Evolutionary conservation across 2,329 filamentous ascomycete genomes (phyloP).

Genomic region (Dactylella cylindrospora): DNA sequence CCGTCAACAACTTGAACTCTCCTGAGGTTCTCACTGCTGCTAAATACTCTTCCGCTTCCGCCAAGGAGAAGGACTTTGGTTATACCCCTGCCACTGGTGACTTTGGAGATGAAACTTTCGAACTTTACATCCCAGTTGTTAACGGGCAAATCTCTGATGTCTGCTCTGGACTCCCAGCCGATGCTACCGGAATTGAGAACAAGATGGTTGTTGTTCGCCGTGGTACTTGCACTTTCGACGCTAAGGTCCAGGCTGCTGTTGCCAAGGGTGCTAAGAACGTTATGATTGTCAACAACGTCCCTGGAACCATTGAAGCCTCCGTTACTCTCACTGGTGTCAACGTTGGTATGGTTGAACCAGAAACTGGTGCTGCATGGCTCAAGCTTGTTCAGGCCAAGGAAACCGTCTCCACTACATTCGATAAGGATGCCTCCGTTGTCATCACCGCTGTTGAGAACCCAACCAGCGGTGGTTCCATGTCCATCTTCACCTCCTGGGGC

Average conservation of each 20-base stretch:
- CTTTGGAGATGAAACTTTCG: conserved; percentile 22
- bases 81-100: conserved; percentile 47
- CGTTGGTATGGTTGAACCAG: conserved; percentile 44
- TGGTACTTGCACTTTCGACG: conserved; percentile 60
- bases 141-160: conserved; percentile 54
- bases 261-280: conserved; percentile 63
- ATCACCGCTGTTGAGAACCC: conserved; percentile 40
- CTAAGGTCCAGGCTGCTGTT: conserved; percentile 60
- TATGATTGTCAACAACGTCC: conserved; percentile 62
- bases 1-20: conserved; percentile 50
- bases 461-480: conserved; percentile 58
- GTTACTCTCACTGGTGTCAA: conserved; percentile 32
- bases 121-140: conserved; percentile 30
- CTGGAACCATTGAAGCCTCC: conserved; percentile 31
- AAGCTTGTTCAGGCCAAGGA: conserved; percentile 25
- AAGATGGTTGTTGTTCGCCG: conserved; percentile 64
- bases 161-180: conserved; percentile 58
- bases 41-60: conserved; percentile 40
- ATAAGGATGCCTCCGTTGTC: conserved; percentile 25
- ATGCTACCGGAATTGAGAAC: conserved; percentile 61
- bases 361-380: conserved; percentile 34
- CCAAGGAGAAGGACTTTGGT: conserved; percentile 50
- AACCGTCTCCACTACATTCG: conserved; percentile 37
- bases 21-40: conserved; percentile 50
- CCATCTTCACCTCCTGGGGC: conserved; percentile 62